Conservation (phyloP, 805 yeast species). For the Yarrowia keelungensis region DNA sequence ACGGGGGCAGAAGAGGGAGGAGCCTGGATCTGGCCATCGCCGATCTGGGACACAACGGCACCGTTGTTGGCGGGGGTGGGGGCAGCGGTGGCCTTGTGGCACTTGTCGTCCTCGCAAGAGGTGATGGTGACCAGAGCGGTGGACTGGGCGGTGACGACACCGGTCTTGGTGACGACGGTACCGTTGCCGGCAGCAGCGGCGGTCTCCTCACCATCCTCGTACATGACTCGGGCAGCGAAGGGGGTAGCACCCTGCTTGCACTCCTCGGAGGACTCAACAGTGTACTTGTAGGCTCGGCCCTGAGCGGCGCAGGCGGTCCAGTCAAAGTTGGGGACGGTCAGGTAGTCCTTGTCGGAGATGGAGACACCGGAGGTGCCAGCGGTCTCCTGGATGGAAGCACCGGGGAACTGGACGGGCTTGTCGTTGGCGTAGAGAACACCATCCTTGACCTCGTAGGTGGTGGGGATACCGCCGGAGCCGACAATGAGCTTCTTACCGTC, state of each 20-base stretch:
- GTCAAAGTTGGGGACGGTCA: conserved; percentile 9
- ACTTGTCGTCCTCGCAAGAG: conserved; percentile 37
- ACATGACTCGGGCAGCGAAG: conserved; percentile 24
- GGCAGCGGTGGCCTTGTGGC: conserved; percentile 37
- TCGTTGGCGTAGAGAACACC: conserved; percentile 26
- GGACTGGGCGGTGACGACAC: conserved; percentile 36
- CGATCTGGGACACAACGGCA: conserved; percentile 22
- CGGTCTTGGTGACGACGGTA: conserved; percentile 20
- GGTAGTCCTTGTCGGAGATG: conserved; percentile 6
- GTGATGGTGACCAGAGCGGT: conserved; percentile 39
- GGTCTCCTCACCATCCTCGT: background rate
- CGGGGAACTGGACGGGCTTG: conserved; percentile 27
- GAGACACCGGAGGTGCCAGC: conserved; percentile 6
- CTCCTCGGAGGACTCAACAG: background rate
- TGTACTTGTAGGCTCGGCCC: conserved; percentile 14
- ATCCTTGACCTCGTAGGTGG: conserved; percentile 30
- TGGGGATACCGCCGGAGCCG: conserved; percentile 4
- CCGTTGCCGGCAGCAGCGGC: conserved; percentile 21
- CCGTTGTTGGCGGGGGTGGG: conserved; percentile 36
- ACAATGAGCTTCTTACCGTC: conserved; percentile 15
- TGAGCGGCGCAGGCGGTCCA: conserved; percentile 23
- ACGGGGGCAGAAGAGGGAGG: conserved; percentile 29
- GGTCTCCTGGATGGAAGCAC: background rate
- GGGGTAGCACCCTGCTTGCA: conserved; percentile 27
- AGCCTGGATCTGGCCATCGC: conserved; percentile 33